A percentile compares a stretch with the other conserved stretches of the same genome.
phyloP scores from a whole-genome alignment of 139 green algal species.

The Picochlorum sp. region DNA sequence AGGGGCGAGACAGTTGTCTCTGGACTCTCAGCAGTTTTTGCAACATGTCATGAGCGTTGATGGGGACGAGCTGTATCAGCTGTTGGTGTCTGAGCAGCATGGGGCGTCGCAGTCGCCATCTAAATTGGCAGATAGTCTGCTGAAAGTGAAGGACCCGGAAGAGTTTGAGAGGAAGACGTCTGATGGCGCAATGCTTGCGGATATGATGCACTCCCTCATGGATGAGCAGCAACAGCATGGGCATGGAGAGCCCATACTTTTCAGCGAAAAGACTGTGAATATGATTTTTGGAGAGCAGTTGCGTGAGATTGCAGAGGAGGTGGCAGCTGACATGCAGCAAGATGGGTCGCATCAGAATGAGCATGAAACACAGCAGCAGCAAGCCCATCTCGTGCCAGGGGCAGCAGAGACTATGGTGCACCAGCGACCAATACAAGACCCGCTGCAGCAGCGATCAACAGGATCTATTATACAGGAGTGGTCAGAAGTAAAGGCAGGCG shows the following conservation, averaged over 20 bases:
- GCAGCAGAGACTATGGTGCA: too few species aligned
- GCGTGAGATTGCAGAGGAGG: background rate
- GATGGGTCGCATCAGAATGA: too few species aligned
- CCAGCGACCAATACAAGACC: too few species aligned
- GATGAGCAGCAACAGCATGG: background rate
- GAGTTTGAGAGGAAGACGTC: background rate
- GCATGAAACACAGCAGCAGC: too few species aligned
- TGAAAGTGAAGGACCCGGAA: background rate
- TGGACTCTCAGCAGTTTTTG: background rate
- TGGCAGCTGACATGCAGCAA: background rate
- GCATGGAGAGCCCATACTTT: background rate
- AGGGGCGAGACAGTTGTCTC: background rate
- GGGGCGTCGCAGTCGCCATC: too few species aligned
- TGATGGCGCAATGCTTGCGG: slow-evolving; percentile 6
- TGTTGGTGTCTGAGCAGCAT: background rate
- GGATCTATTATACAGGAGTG: background rate
- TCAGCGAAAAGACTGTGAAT: slow-evolving; percentile 12
- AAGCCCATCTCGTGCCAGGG: too few species aligned
- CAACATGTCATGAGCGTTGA: background rate
- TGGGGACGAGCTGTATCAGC: background rate
- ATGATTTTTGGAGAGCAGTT: slow-evolving; percentile 13
- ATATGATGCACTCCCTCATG: background rate
- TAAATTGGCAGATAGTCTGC: too few species aligned
- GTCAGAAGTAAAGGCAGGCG: background rate
- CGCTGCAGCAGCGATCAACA: background rate